Evolutionary conservation across 202 grass and related monocot species (phyloP).

Genomic region (Zoysia matrella): DNA sequence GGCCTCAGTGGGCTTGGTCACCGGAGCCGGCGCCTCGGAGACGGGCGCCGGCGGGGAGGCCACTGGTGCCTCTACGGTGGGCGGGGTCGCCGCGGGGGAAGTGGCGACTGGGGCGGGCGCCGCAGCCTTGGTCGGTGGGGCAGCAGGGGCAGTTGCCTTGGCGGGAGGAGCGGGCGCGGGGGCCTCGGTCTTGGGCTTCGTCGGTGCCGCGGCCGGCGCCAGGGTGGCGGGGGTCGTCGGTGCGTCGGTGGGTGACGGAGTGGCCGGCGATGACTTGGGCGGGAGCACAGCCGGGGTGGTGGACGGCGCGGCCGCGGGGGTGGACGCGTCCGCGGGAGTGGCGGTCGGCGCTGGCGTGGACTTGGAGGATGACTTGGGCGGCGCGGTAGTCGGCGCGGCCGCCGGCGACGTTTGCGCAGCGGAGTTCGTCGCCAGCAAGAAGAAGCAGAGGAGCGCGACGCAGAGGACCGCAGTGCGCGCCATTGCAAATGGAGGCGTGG

Average conservation of each 20-base stretch:
- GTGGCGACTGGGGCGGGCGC: background rate
- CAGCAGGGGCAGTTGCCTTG: slow-evolving; percentile 14
- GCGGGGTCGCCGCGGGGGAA: background rate
- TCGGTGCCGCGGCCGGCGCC: background rate
- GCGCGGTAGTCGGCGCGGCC: background rate
- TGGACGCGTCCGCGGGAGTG: background rate
- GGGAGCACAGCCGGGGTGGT: background rate
- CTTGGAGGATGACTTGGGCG: too few species aligned
- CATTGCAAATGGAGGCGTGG: background rate
- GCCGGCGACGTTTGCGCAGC: slow-evolving; percentile 35
- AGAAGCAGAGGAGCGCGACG: background rate
- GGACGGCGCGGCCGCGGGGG: slow-evolving; percentile 1
- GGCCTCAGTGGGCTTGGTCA: slow-evolving; percentile 21
- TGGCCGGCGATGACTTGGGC: slow-evolving; percentile 11
- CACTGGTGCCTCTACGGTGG: slow-evolving; percentile 11
- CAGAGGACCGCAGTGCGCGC: slow-evolving; percentile 9
- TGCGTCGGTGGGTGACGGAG: slow-evolving; percentile 7
- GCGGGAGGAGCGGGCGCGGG: background rate
- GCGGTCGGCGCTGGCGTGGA: too few species aligned
- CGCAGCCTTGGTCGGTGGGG: slow-evolving; percentile 11
- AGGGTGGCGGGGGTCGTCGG: background rate
- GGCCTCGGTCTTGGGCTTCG: slow-evolving; percentile 10
- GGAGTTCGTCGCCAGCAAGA: background rate
- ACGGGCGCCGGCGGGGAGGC: slow-evolving; percentile 15
- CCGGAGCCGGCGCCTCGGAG: slow-evolving; percentile 30